Conservation (phyloP, 352 stramenopile genomes). For the Phytophthora cactorum region DNA sequence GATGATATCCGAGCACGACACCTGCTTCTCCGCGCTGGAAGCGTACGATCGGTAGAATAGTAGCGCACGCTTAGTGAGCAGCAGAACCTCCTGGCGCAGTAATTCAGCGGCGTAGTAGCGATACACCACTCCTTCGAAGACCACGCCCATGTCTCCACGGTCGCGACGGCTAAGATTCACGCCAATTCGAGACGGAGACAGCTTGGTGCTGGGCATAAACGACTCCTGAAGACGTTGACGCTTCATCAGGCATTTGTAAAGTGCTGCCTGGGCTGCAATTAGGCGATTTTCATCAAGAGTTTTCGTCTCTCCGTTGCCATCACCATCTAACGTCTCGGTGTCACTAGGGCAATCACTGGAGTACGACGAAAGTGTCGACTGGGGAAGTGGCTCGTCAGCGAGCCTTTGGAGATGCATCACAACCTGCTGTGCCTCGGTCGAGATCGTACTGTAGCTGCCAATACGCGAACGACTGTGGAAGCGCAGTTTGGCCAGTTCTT, state of each 20-base stretch:
- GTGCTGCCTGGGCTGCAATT: slow-evolving; percentile 51
- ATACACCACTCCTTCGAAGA: slow-evolving; percentile 76
- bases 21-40: slow-evolving; percentile 56
- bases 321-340: slow-evolving; percentile 25
- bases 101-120: slow-evolving; percentile 66
- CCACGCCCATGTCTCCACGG: slow-evolving; percentile 56
- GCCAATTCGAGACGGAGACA: slow-evolving; percentile 62
- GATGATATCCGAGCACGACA: slow-evolving; percentile 55
- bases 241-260: slow-evolving; percentile 68
- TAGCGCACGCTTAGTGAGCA: slow-evolving; percentile 62
- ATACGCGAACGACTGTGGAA: slow-evolving; percentile 78
- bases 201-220: slow-evolving; percentile 41
- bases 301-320: slow-evolving; percentile 11
- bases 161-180: slow-evolving; percentile 73
- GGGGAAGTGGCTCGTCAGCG: slow-evolving; percentile 22
- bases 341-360: slow-evolving; percentile 33
- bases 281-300: slow-evolving; percentile 26
- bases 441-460: slow-evolving; percentile 79
- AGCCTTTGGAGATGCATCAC: slow-evolving; percentile 43
- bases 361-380: slow-evolving; percentile 17
- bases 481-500: slow-evolving; percentile 45
- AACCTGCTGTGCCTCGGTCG: slow-evolving; percentile 53
- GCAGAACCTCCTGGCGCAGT: slow-evolving; percentile 77
- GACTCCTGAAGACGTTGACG: slow-evolving; percentile 57
- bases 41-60: slow-evolving; percentile 78